phyloP scores from a whole-genome alignment of 2,329 filamentous ascomycete genomes.

The Aspergillus novofumigatus region DNA sequence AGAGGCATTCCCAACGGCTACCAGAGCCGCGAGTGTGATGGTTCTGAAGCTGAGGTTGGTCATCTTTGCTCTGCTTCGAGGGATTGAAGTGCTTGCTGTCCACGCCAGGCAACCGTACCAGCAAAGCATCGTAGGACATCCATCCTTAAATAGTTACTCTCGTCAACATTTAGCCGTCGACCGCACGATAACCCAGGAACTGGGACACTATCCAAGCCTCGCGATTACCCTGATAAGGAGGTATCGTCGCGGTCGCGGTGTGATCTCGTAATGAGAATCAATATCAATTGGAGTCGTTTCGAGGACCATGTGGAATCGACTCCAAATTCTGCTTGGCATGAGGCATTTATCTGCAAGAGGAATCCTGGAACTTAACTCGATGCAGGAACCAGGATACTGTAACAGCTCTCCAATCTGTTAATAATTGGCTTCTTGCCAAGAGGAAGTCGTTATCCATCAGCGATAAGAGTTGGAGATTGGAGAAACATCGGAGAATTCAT shows the following conservation, averaged over 20 bases:
- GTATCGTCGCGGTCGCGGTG: not conserved
- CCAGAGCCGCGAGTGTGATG: constrained; percentile 16
- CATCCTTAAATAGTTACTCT: not conserved
- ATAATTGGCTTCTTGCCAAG: not conserved
- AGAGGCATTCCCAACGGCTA: constrained; percentile 16
- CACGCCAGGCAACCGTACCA: not conserved
- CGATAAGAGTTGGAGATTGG: not conserved
- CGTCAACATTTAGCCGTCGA: not conserved
- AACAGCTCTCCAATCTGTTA: not conserved
- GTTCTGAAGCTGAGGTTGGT: constrained; percentile 9
- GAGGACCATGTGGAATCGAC: not conserved
- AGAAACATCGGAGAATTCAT: not conserved
- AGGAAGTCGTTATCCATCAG: not conserved
- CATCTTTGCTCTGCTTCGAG: not conserved
- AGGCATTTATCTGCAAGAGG: not conserved
- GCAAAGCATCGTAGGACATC: not conserved
- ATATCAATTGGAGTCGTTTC: not conserved
- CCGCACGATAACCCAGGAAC: not conserved
- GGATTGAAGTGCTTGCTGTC: not conserved
- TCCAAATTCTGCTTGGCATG: constrained; percentile 2
- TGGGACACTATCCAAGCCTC: not conserved
- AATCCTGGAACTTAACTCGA: not conserved
- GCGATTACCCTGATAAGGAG: not conserved
- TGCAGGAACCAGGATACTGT: not conserved
- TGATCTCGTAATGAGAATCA: constrained; percentile 4